A percentile compares a stretch with the other conserved stretches of the same genome.
These are phyloP conservation scores for Starmerella roubikii DNA, from an alignment of 805 yeast genomes.

Conservation along the genomic window DNA sequence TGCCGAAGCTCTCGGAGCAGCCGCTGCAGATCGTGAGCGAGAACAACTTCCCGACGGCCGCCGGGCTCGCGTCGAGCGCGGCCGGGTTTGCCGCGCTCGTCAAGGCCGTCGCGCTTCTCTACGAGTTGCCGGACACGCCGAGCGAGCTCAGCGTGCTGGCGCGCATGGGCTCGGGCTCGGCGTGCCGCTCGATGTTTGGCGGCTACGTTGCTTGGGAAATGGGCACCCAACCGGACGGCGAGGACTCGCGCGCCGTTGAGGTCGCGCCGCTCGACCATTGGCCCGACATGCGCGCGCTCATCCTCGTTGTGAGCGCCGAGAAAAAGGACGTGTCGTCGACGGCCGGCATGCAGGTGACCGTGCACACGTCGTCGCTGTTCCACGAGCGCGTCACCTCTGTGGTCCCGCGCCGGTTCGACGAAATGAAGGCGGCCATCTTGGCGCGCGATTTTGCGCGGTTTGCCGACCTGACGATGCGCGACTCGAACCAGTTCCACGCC, in stretches of 20 bases:
- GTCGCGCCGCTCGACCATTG: constrained; percentile 75
- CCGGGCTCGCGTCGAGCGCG: constrained; percentile 94
- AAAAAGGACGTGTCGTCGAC: constrained; percentile 94
- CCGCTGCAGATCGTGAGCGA: constrained; percentile 73
- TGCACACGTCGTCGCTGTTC: constrained; percentile 75
- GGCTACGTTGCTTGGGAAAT: constrained; percentile 99
- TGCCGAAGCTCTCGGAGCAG: constrained; percentile 40
- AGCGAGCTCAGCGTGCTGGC: constrained; percentile 88
- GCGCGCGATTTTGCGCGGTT: constrained; percentile 65
- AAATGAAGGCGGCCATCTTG: constrained; percentile 66
- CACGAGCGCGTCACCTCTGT: constrained; percentile 62
- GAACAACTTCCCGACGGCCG: constrained; percentile 98
- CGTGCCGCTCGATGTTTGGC: constrained; percentile 92
- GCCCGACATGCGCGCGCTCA: constrained; percentile 87
- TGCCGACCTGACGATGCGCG: constrained; percentile 88
- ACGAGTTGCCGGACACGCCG: constrained; percentile 67
- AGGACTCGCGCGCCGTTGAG: constrained; percentile 87
- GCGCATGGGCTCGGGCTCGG: constrained; percentile 96
- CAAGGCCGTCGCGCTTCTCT: constrained; percentile 72
- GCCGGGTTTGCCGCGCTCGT: constrained; percentile 98
- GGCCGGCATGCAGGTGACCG: constrained; percentile 93
- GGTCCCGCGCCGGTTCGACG: constrained; percentile 73
- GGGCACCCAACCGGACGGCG: constrained; percentile 68
- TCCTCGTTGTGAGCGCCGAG: constrained; percentile 81
- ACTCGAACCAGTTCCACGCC: constrained; percentile 95